A percentile compares a stretch with the other conserved stretches of the same genome.
These are phyloP conservation scores for Pleurotus giganteus DNA, from an alignment of 768 basidiomycete species.

Conservation along the genomic window DNA sequence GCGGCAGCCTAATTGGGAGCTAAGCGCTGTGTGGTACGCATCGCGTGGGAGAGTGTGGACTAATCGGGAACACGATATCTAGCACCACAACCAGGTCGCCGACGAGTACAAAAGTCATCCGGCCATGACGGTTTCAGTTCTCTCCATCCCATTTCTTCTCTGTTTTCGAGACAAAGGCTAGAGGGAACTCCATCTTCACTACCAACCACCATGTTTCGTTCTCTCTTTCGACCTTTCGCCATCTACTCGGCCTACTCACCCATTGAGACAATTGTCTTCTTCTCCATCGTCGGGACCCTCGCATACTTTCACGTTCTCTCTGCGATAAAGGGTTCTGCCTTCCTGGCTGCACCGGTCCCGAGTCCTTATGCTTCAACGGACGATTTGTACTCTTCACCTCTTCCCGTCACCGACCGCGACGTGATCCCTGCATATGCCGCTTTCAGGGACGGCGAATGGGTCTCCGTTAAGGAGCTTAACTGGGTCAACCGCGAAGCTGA, in stretches of 20 bases:
- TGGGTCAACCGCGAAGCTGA: conserved; percentile 39
- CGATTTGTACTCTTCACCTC: neutral
- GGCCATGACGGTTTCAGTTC: neutral
- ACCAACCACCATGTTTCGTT: conserved; percentile 23
- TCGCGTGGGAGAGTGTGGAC: neutral
- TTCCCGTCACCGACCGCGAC: neutral
- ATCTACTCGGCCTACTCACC: conserved; percentile 72
- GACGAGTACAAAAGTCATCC: neutral
- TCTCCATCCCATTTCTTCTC: neutral
- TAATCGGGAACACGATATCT: neutral
- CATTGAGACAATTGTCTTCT: conserved; percentile 88
- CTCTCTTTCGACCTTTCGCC: conserved; percentile 65
- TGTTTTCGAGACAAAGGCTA: too few relatives aligned
- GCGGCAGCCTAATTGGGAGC: neutral
- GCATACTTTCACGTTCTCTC: conserved; percentile 93
- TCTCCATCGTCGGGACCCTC: conserved; percentile 86
- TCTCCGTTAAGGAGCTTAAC: conserved; percentile 51
- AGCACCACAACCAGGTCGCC: neutral
- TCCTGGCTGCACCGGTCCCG: conserved; percentile 58
- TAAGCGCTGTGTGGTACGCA: neutral
- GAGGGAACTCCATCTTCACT: neutral
- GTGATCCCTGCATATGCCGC: conserved; percentile 49
- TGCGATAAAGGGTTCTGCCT: conserved; percentile 85
- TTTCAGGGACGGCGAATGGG: conserved; percentile 58
- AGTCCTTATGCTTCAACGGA: neutral